Conservation (phyloP, 1,139 yeast genomes). For the Casaregolazyma suthepensis region DNA sequence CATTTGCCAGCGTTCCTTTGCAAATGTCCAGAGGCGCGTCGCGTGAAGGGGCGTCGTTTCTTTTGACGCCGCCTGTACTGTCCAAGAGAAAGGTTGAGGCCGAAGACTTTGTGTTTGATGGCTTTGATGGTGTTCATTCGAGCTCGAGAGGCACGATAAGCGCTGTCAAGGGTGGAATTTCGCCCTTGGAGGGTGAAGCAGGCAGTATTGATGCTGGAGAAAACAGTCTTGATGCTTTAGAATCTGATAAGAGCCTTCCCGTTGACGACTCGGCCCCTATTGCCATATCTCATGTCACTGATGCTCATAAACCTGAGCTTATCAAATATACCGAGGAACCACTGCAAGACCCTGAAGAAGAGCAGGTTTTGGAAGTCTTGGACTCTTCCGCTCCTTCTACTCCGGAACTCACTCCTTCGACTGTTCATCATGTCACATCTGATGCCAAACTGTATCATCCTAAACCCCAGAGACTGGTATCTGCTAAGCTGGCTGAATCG, state of each 20-base stretch:
- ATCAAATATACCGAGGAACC: neutral
- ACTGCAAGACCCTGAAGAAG: neutral
- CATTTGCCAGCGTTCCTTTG: neutral
- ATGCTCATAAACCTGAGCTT: neutral
- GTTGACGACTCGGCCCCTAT: constrained; percentile 6
- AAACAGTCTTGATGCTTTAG: constrained; percentile 5
- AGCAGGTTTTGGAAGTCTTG: neutral
- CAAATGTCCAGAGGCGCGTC: neutral
- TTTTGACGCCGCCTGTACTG: constrained; percentile 19
- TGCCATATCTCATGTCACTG: neutral
- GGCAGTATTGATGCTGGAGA: neutral
- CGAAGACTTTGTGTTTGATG: constrained; percentile 13
- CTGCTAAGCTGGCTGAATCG: constrained; percentile 13
- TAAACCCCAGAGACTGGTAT: constrained; percentile 21
- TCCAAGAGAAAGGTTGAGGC: constrained; percentile 6
- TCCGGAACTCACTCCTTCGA: neutral
- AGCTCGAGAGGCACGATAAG: neutral
- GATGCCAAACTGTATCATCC: constrained; percentile 21
- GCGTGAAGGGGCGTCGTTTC: constrained; percentile 8
- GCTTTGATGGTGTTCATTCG: constrained; percentile 24
- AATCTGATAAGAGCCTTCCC: too few relatives aligned
- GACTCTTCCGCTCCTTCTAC: neutral
- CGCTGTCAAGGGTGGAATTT: neutral
- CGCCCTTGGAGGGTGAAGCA: neutral
- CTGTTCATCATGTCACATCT: constrained; percentile 2